Evolutionary conservation across 2,329 filamentous ascomycete species (phyloP), one percentile per base, ranked within the genome.

Genomic region (Claviceps digitariae): DNA sequence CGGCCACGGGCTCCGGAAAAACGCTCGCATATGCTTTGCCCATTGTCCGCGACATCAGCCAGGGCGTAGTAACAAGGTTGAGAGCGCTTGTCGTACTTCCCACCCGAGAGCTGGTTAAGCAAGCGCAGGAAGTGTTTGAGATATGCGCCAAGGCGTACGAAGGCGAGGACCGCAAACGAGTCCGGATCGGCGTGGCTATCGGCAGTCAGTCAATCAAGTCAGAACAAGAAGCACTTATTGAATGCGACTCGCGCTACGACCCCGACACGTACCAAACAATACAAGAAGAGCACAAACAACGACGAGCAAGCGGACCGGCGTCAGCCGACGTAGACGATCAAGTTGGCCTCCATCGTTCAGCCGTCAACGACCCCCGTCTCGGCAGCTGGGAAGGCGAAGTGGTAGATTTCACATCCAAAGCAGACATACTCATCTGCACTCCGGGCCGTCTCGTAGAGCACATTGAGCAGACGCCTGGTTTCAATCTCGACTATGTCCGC

Each of bases 1-100:
- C 94, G 0, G 87, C 91, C 1, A 98, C 93, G 0, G 93, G 93
- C 9, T 97, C 93, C 0, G 93, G 93, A 54, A 98, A 98, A 66
- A 98, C 93, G 0, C 69, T 98, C 17, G 86, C 91, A 0, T 98
- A 98, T 63, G 81, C 91, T 0, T 72, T 98, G 2, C 93, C 93
- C 0, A 82, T 98, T 55, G 78, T 95, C 4, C 81, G 89, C 47
- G 83, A 85, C 50, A 72, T 98, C 49, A 83, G 84, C 58, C 74
- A 78, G 34, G 77, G 78, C 15, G 71, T 72, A 23, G 75, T 82
- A 12, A 86, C 85, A 0, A 79, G 79, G 53, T 70, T 98, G 9
- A 79, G 87, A 41, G 90, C 84, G 0, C 68, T 98, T 1, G 81
- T 98, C 48, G 84, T 98, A 1, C 82, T 98, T 12, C 93, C 93